Conservation (phyloP, 805 yeast species). For the Dipodascopsis uninucleata region DNA sequence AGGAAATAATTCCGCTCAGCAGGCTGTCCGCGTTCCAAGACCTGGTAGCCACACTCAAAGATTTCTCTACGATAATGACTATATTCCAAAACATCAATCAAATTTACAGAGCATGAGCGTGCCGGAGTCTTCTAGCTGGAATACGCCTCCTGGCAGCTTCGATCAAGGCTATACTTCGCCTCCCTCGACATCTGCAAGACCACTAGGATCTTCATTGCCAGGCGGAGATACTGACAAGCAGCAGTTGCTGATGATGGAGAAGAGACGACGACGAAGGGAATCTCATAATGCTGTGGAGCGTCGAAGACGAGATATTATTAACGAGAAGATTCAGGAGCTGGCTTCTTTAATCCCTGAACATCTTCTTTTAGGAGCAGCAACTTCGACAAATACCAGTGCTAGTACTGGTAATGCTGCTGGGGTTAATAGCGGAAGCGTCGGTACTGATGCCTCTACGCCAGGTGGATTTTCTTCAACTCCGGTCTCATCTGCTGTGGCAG, state of each 20-base stretch:
- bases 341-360: conserved; percentile 71
- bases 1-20: conserved; percentile 10
- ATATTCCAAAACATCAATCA: conserved; percentile 22
- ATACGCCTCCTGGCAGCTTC: conserved; percentile 20
- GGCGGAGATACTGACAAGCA: conserved; percentile 19
- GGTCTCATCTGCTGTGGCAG: conserved; percentile 19
- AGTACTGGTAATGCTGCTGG: conserved; percentile 9
- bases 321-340: conserved; percentile 80
- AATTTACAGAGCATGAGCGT: conserved; percentile 21
- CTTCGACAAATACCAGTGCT: conserved; percentile 4
- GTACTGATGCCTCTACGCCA: conserved; percentile 17
- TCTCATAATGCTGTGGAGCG: conserved; percentile 94
- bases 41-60: conserved; percentile 30
- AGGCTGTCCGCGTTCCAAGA: conserved; percentile 7
- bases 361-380: conserved; percentile 25
- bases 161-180: conserved; percentile 21
- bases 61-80: conserved; percentile 30
- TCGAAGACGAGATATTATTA: conserved; percentile 83
- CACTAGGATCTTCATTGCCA: background rate
- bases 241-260: conserved; percentile 22
- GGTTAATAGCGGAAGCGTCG: conserved; percentile 22
- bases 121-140: conserved; percentile 17
- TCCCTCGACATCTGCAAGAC: conserved; percentile 5
- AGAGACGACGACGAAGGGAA: conserved; percentile 72
- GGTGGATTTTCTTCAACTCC: conserved; percentile 9